Conservation (phyloP, 768 basidiomycete genomes). For the Lactarius hatsudake region DNA sequence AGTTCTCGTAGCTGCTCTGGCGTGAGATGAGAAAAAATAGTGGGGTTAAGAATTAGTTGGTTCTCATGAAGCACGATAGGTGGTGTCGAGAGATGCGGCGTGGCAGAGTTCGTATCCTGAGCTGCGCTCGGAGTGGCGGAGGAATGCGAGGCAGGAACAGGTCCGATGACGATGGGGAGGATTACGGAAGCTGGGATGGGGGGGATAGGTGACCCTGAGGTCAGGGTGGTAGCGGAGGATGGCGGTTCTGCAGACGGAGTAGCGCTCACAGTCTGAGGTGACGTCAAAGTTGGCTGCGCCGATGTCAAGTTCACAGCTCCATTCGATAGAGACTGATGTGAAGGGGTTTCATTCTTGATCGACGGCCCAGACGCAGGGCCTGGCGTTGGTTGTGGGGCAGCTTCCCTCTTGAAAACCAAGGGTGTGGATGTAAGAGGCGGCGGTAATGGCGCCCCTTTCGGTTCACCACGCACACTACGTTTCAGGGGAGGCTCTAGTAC, state of each 20-base stretch:
- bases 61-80: constrained; percentile 85
- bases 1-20: constrained; percentile 70
- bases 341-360: constrained; percentile 31
- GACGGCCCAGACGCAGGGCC: constrained; percentile 20
- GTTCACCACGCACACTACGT: constrained; percentile 64
- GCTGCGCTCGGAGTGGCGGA: constrained; percentile 46
- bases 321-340: constrained; percentile 29
- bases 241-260: background rate
- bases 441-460: constrained; percentile 55
- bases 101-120: constrained; percentile 39
- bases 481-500: constrained; percentile 63
- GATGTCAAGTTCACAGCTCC: constrained; percentile 13
- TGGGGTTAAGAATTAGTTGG: constrained; percentile 79
- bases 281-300: constrained; percentile 24
- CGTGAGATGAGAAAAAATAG: constrained; percentile 76
- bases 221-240: constrained; percentile 5
- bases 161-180: constrained; percentile 74
- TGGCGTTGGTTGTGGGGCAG: constrained; percentile 12
- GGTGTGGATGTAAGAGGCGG: constrained; percentile 70
- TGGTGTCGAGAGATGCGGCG: constrained; percentile 38
- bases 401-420: constrained; percentile 46
- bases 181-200: constrained; percentile 47
- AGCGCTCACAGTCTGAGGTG: background rate
- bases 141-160: constrained; percentile 64
- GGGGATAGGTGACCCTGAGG: constrained; percentile 21